Conservation (phyloP, 1,139 yeast genomes). For the Protomyces lactucae-debilis region DNA sequence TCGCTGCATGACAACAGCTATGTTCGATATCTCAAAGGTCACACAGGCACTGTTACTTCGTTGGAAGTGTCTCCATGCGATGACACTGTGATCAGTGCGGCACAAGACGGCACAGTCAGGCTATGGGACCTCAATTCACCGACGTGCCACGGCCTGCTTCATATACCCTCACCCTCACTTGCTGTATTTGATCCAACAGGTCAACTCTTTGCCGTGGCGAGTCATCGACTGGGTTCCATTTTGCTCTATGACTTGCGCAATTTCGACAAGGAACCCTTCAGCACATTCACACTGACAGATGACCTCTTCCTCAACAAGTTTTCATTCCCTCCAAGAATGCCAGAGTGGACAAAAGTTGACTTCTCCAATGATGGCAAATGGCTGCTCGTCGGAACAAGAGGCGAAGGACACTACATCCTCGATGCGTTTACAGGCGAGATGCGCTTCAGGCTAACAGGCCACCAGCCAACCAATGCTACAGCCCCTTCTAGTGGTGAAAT, state of each 20-base stretch:
- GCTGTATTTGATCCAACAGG: slow-evolving; percentile 81
- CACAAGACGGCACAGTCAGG: slow-evolving; percentile 74
- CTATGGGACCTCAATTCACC: slow-evolving; percentile 74
- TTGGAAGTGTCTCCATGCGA: slow-evolving; percentile 70
- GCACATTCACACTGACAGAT: slow-evolving; percentile 36
- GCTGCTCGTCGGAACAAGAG: slow-evolving; percentile 60
- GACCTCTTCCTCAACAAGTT: slow-evolving; percentile 36
- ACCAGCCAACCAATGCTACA: slow-evolving; percentile 3
- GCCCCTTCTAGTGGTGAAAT: slow-evolving; percentile 47
- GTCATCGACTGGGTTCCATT: slow-evolving; percentile 46
- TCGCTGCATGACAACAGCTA: slow-evolving; percentile 74
- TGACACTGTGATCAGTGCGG: slow-evolving; percentile 63
- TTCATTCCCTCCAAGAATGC: slow-evolving; percentile 32
- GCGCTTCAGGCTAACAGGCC: slow-evolving; percentile 22
- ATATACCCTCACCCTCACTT: slow-evolving; percentile 53
- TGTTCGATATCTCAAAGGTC: slow-evolving; percentile 82
- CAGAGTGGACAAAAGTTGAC: slow-evolving; percentile 61
- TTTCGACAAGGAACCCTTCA: slow-evolving; percentile 56
- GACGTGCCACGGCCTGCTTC: slow-evolving; percentile 52
- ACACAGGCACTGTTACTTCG: slow-evolving; percentile 64
- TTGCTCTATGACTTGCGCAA: slow-evolving; percentile 58
- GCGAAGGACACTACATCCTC: slow-evolving; percentile 52
- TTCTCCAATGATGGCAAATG: slow-evolving; percentile 78
- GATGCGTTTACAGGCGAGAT: slow-evolving; percentile 69
- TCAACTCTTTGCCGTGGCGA: slow-evolving; percentile 68